Conservation (phyloP, 2,329 filamentous ascomycete genomes). For the Cercospora janseana region DNA sequence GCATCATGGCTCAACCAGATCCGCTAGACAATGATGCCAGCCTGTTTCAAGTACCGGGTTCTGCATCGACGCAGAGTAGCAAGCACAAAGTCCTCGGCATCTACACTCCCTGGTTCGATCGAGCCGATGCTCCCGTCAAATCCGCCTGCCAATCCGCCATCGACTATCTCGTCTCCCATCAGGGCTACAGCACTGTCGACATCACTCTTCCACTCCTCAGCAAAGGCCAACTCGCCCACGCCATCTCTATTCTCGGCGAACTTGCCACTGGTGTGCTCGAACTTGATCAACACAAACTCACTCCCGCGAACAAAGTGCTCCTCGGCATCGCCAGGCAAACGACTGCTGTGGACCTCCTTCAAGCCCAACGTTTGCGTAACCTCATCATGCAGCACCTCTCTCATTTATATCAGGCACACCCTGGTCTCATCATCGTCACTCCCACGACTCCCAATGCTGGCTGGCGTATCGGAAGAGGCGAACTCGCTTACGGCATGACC, state of each 20-base stretch:
- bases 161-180: conserved; percentile 53
- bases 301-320: conserved; percentile 66
- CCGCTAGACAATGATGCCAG: conserved; percentile 59
- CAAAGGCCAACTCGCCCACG: conserved; percentile 74
- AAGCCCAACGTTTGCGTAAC: conserved; percentile 69
- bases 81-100: conserved; percentile 67
- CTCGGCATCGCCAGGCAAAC: conserved; percentile 64
- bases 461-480: conserved; percentile 60
- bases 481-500: conserved; percentile 62
- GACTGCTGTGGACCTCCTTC: conserved; percentile 66
- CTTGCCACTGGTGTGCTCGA: conserved; percentile 52
- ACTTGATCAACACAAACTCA: conserved; percentile 55
- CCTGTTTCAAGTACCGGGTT: conserved; percentile 57
- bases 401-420: conserved; percentile 65
- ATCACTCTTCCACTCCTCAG: conserved; percentile 65
- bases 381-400: conserved; percentile 78
- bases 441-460: conserved; percentile 75
- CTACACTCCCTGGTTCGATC: conserved; percentile 66
- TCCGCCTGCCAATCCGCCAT: conserved; percentile 62
- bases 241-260: conserved; percentile 73
- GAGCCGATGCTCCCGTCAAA: conserved; percentile 63
- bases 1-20: conserved; percentile 72
- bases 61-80: neutral
- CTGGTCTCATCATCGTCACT: conserved; percentile 73
- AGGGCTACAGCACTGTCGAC: conserved; percentile 57